These are phyloP conservation scores for Cystobasidiaceae sp. DNA, from an alignment of 1,284 basidiomycete genomes.

Conservation along the genomic window DNA sequence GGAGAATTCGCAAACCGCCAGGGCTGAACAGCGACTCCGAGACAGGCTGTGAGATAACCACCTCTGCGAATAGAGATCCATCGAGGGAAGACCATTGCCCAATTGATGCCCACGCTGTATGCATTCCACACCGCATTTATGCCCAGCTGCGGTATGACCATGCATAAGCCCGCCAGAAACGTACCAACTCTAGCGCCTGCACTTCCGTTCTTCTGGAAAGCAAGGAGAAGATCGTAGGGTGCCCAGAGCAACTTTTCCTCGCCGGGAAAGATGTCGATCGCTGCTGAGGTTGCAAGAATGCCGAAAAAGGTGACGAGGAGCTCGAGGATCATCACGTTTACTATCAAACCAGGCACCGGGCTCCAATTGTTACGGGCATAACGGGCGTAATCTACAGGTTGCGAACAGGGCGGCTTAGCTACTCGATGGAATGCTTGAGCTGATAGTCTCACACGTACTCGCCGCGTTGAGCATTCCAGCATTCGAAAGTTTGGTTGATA, in stretches of 20 bases:
- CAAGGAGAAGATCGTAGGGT: constrained; percentile 46
- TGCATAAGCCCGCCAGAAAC: constrained; percentile 47
- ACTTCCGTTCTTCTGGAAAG: constrained; percentile 43
- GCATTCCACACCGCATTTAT: constrained; percentile 46
- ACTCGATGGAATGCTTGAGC: background rate
- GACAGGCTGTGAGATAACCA: constrained; percentile 8
- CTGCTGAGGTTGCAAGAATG: constrained; percentile 47
- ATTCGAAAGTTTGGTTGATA: constrained; percentile 40
- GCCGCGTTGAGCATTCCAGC: constrained; percentile 44
- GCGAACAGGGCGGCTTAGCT: background rate
- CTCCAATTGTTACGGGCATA: background rate
- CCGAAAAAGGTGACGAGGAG: constrained; percentile 36
- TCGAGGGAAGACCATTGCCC: constrained; percentile 33
- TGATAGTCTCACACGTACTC: constrained; percentile 34
- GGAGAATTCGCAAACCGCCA: constrained; percentile 10
- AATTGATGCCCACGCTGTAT: constrained; percentile 38
- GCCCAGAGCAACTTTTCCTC: constrained; percentile 45
- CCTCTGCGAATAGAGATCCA: constrained; percentile 25
- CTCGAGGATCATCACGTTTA: background rate
- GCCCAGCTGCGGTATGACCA: constrained; percentile 47
- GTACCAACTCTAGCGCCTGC: constrained; percentile 47
- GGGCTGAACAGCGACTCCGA: constrained; percentile 9
- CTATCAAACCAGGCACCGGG: background rate
- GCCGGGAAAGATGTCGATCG: constrained; percentile 45
- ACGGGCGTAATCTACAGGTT: constrained; percentile 2